Percentiles rank a stretch among this genome's conserved stretches.
Evolutionary conservation across 148 eudicot genomes (phyloP).

Genomic region (Diospyros lotus): DNA sequence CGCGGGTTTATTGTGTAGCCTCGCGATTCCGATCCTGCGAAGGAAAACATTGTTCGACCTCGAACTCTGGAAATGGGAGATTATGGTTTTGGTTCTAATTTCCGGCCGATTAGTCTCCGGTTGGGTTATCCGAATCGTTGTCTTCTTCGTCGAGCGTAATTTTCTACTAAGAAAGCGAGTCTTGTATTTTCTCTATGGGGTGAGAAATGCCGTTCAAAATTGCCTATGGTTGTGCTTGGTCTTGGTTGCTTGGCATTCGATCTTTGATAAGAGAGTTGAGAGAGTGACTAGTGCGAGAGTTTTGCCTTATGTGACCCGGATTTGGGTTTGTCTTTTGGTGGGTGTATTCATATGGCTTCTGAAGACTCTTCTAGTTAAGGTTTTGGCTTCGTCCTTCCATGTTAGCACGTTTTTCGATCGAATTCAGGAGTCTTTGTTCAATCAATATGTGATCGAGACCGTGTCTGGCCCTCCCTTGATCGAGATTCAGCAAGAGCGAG

Average conservation of each 20-base stretch:
- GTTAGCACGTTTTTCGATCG: constrained; percentile 45
- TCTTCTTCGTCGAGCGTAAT: constrained; percentile 29
- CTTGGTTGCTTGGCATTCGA: constrained; percentile 28
- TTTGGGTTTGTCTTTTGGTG: constrained; percentile 32
- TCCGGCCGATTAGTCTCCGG: constrained; percentile 37
- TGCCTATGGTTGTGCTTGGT: constrained; percentile 30
- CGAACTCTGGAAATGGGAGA: constrained; percentile 23
- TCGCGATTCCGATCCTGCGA: background rate
- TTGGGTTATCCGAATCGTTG: constrained; percentile 27
- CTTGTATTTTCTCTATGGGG: constrained; percentile 32
- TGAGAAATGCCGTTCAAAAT: constrained; percentile 30
- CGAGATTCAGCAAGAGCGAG: constrained; percentile 24
- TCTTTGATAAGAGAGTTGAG: constrained; percentile 26
- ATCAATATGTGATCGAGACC: constrained; percentile 36
- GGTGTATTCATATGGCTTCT: constrained; percentile 28
- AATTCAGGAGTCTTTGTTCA: constrained; percentile 36
- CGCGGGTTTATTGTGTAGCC: background rate
- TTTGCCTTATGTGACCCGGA: constrained; percentile 26
- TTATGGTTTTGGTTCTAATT: constrained; percentile 33
- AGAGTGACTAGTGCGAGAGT: constrained; percentile 9
- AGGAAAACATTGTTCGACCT: background rate
- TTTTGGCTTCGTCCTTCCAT: constrained; percentile 40
- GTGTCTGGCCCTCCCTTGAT: constrained; percentile 30
- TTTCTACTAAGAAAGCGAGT: constrained; percentile 31
- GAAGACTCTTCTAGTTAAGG: constrained; percentile 30